A percentile compares a stretch with the other conserved stretches of the same genome.
Evolutionary conservation across 1,139 yeast species (phyloP).

Genomic region (Blastobotrys malaysiensis): DNA sequence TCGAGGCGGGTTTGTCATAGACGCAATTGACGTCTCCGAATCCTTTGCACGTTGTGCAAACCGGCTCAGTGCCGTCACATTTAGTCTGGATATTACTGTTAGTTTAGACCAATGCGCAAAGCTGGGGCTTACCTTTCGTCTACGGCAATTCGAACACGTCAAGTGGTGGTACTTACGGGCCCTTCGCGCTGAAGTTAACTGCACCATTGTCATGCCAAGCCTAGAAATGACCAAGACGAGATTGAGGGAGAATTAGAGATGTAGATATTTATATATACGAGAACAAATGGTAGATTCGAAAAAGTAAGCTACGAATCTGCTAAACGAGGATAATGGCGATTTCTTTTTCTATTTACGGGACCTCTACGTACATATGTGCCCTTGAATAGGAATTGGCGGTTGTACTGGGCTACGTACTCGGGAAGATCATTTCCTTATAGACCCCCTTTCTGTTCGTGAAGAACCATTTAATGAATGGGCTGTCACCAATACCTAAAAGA

Average conservation of each 20-base stretch:
- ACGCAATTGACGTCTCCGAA: conserved; percentile 12
- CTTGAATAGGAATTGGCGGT: neutral
- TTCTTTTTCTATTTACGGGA: no score
- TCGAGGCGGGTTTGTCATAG: conserved; percentile 12
- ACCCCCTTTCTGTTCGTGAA: neutral
- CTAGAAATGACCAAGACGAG: neutral
- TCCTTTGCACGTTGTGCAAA: conserved; percentile 11
- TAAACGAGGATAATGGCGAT: neutral
- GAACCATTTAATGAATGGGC: neutral
- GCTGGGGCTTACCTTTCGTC: conserved; percentile 11
- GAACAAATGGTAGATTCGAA: neutral
- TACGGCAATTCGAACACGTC: conserved; percentile 11
- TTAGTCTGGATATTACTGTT: no score
- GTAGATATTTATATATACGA: no score
- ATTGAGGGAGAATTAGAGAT: neutral
- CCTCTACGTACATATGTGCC: neutral
- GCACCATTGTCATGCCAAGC: neutral
- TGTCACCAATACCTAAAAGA: neutral
- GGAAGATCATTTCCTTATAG: neutral
- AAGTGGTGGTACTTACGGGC: conserved; percentile 11
- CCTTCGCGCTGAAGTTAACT: conserved; percentile 1
- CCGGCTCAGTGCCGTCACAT: conserved; percentile 12
- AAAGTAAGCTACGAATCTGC: neutral
- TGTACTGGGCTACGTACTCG: neutral
- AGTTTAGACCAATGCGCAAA: no score